phyloP scores from a whole-genome alignment of 208 protist species.

The Acanthamoeba quina region DNA sequence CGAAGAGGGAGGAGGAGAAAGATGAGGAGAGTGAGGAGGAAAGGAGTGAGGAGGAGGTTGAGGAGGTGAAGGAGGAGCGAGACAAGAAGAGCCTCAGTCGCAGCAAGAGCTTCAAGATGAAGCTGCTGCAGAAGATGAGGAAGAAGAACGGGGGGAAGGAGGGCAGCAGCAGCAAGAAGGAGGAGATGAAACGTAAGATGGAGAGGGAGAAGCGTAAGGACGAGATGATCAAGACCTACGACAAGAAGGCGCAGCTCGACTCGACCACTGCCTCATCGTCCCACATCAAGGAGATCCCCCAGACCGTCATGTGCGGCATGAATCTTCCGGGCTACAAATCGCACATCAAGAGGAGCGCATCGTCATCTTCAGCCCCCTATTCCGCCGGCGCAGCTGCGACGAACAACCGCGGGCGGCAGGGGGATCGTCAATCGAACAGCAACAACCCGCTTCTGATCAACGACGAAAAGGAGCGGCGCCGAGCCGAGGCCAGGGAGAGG shows the following conservation, averaged over 20 bases:
- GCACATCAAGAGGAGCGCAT: conserved; percentile 1
- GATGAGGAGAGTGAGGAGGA: neutral
- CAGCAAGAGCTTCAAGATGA: conserved; percentile 47
- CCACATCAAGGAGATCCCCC: neutral
- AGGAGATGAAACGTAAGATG: neutral
- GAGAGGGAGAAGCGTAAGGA: neutral
- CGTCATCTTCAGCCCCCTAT: neutral
- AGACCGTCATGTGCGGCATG: neutral
- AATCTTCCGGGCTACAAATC: conserved; percentile 27
- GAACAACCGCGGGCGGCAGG: neutral
- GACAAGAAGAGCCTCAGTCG: neutral
- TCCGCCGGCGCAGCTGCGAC: neutral
- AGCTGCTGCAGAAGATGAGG: conserved; percentile 11
- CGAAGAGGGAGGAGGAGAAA: neutral
- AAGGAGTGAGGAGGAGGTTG: neutral
- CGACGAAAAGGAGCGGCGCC: neutral
- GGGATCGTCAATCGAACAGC: neutral
- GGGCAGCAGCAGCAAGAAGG: neutral
- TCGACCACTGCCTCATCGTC: neutral
- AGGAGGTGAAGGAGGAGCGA: no score
- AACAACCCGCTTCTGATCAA: neutral
- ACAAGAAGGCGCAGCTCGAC: neutral
- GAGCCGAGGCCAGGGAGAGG: neutral
- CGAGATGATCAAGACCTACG: conserved; percentile 20
- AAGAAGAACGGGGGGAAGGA: neutral